These are phyloP conservation scores for Neonectria punicea DNA, from an alignment of 2,329 filamentous ascomycete species.

Conservation along the genomic window DNA sequence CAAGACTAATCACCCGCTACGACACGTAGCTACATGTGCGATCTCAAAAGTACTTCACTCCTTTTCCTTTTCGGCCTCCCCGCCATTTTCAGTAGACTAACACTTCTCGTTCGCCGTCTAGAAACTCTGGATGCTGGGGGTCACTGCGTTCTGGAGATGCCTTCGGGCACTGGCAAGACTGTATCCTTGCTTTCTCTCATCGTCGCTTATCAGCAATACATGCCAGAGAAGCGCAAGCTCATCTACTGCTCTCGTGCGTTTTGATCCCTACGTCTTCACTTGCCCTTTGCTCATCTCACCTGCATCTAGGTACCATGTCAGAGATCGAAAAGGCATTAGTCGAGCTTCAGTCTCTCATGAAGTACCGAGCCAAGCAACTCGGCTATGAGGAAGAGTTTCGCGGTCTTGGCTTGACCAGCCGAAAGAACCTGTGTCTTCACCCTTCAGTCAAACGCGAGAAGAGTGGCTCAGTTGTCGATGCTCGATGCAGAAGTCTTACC, in stretches of 20 bases:
- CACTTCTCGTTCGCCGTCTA: conserved; percentile 34
- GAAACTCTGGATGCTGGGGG: conserved; percentile 91
- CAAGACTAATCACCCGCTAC: conserved; percentile 8
- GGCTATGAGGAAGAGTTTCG: conserved; percentile 93
- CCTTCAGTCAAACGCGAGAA: conserved; percentile 97
- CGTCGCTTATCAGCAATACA: conserved; percentile 94
- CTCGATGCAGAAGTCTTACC: conserved; percentile 93
- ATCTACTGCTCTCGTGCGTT: conserved; percentile 91
- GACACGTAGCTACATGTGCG: conserved; percentile 63
- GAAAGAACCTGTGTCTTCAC: conserved; percentile 96
- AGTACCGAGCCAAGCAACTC: conserved; percentile 90
- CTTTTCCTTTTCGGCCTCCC: background rate
- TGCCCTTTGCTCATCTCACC: conserved; percentile 14
- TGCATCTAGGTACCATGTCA: conserved; percentile 82
- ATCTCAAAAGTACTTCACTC: conserved; percentile 60
- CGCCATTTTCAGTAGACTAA: conserved; percentile 7
- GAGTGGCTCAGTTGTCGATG: conserved; percentile 92
- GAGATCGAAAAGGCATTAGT: conserved; percentile 98
- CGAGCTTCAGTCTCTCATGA: conserved; percentile 93
- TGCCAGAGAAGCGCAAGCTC: conserved; percentile 92
- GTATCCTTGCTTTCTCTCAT: conserved; percentile 95
- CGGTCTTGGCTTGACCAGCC: conserved; percentile 90
- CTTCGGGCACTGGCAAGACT: conserved; percentile 97
- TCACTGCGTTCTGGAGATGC: conserved; percentile 98
- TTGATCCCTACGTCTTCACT: conserved; percentile 4